phyloP scores from a whole-genome alignment of 2,329 filamentous ascomycete species.

The Xylariales sp. region DNA sequence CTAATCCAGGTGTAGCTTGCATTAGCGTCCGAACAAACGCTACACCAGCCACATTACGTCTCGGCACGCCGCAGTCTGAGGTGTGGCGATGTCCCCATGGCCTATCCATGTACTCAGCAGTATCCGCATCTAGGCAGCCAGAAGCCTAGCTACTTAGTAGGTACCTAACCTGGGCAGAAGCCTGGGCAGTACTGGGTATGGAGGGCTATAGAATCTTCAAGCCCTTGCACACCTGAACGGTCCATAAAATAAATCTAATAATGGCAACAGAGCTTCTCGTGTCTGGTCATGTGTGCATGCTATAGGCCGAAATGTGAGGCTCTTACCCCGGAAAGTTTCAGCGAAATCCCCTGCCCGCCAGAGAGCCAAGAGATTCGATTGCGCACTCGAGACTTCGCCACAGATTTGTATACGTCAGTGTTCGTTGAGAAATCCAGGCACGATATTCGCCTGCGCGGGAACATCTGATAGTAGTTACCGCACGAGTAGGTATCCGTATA shows the following conservation, averaged over 20 bases:
- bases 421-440: slow-evolving; percentile 2
- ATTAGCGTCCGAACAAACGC: slow-evolving; percentile 16
- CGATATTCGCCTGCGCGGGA: not conserved
- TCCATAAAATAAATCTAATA: not conserved
- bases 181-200: too few species aligned
- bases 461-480: not conserved
- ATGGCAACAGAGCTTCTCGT: not conserved
- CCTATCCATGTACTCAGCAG: too few species aligned
- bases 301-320: not conserved
- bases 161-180: too few species aligned
- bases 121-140: too few species aligned
- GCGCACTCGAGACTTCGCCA: slow-evolving; percentile 14
- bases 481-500: too few species aligned
- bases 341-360: not conserved
- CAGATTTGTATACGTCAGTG: slow-evolving; percentile 4
- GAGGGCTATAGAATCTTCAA: too few species aligned
- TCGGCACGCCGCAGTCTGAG: not conserved
- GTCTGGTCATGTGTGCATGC: not conserved
- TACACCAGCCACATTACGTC: slow-evolving; percentile 25
- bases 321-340: not conserved
- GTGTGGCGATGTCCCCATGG: slow-evolving; percentile 12
- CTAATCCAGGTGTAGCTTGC: slow-evolving; percentile 17
- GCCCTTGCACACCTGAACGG: slow-evolving; percentile 4
- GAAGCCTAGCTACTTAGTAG: too few species aligned
- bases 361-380: not conserved